Conservation (phyloP, 352 stramenopile species). For the Phytopythium aichiense region DNA sequence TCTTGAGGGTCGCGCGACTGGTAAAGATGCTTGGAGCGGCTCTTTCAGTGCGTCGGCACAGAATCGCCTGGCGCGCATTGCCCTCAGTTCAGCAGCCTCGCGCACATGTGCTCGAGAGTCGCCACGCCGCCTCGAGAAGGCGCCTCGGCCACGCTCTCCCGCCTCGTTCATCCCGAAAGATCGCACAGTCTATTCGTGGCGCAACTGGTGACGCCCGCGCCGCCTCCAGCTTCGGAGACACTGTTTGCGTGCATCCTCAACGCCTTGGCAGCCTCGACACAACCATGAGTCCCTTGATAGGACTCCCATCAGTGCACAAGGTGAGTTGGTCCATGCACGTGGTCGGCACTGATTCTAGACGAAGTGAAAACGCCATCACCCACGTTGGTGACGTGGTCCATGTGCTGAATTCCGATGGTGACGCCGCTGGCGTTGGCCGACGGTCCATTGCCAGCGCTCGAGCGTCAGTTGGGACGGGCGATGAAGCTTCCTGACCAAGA, state of each 20-base stretch:
- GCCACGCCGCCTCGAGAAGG: slow-evolving; percentile 3
- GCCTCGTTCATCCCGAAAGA: slow-evolving; percentile 1
- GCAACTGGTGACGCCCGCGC: background rate
- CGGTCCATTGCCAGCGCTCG: background rate
- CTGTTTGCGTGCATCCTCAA: background rate
- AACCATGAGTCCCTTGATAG: background rate
- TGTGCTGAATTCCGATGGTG: background rate
- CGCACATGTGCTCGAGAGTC: background rate
- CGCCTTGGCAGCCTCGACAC: background rate
- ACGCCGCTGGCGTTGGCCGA: background rate
- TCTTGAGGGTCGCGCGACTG: background rate
- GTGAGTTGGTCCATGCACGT: too few species aligned
- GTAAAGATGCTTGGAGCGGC: background rate
- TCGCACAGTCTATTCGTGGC: background rate
- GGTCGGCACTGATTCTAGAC: too few species aligned
- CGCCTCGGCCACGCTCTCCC: background rate
- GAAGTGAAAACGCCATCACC: too few species aligned
- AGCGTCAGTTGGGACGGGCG: background rate
- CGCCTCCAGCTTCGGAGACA: background rate
- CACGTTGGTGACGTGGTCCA: background rate
- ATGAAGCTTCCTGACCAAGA: background rate
- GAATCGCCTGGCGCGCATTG: background rate
- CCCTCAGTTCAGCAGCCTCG: background rate
- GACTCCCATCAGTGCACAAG: too few species aligned
- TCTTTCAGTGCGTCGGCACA: background rate